Percentiles rank a stretch among this genome's conserved stretches.
These are phyloP conservation scores for Venturia nashicola DNA, from an alignment of 2,329 filamentous ascomycete species.

Conservation along the genomic window DNA sequence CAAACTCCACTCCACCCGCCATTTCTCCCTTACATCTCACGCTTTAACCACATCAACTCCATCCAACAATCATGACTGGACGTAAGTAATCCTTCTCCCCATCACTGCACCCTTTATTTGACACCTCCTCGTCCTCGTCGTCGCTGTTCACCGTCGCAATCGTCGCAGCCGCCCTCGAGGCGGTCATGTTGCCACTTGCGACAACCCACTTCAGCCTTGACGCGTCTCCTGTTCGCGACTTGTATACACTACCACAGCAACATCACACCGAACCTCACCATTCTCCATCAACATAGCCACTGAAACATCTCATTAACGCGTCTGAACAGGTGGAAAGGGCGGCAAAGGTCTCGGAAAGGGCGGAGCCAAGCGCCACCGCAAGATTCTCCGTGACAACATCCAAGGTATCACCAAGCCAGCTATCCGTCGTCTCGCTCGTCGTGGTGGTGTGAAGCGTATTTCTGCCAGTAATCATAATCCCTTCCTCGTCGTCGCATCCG, in stretches of 20 bases:
- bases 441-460: constrained; percentile 42
- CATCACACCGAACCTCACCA: constrained; percentile 11
- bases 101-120: constrained; percentile 9
- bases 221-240: not conserved
- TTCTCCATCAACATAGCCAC: constrained; percentile 11
- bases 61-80: constrained; percentile 25
- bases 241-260: not conserved
- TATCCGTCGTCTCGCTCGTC: constrained; percentile 41
- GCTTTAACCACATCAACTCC: not conserved
- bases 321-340: constrained; percentile 36
- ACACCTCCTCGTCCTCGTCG: constrained; percentile 14
- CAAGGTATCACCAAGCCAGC: constrained; percentile 43
- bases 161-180: constrained; percentile 2
- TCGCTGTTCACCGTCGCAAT: constrained; percentile 13
- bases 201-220: constrained; percentile 4
- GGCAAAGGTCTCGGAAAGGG: constrained; percentile 44
- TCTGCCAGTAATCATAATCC: constrained; percentile 30
- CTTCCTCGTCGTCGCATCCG: not conserved
- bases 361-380: constrained; percentile 42
- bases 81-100: constrained; percentile 23
- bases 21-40: not conserved
- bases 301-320: constrained; percentile 18
- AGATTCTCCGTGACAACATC: constrained; percentile 44
- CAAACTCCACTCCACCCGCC: not conserved
- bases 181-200: not conserved